Evolutionary conservation across 352 stramenopile genomes (phyloP).

Genomic region (Globisporangium camurandrum): DNA sequence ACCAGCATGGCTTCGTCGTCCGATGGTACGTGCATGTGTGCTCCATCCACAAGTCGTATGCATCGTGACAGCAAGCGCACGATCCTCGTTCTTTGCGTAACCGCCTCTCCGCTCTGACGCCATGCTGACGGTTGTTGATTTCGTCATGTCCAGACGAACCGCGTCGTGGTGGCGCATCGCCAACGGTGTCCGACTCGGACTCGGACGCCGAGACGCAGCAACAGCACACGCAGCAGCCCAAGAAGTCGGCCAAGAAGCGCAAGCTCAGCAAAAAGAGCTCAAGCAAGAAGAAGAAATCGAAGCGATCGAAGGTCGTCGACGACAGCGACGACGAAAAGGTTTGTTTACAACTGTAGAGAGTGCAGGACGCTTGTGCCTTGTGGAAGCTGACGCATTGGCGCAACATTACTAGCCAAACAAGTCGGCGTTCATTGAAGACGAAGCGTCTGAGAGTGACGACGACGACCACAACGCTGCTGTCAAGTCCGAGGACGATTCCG

Average conservation of each 20-base stretch:
- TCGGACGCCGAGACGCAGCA: slow-evolving; percentile 48
- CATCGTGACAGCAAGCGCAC: slow-evolving; percentile 1
- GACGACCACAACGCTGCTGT: slow-evolving; percentile 28
- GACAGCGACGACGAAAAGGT: slow-evolving; percentile 66
- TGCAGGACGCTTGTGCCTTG: slow-evolving; percentile 2
- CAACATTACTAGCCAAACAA: slow-evolving; percentile 81
- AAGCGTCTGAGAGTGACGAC: slow-evolving; percentile 84
- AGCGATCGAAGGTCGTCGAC: slow-evolving; percentile 45
- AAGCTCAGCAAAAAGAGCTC: slow-evolving; percentile 28
- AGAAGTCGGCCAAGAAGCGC: slow-evolving; percentile 56
- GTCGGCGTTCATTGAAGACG: slow-evolving; percentile 84
- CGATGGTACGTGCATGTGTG: slow-evolving; percentile 8
- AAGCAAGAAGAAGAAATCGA: slow-evolving; percentile 59
- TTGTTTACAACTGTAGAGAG: too few relatives aligned
- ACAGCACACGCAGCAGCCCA: slow-evolving; percentile 32
- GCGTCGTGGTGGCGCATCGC: slow-evolving; percentile 61
- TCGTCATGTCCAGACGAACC: slow-evolving; percentile 39
- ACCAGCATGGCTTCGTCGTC: slow-evolving; percentile 12
- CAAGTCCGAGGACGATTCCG: slow-evolving; percentile 60
- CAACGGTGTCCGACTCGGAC: slow-evolving; percentile 81
- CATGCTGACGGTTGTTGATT: not conserved
- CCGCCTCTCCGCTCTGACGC: not conserved
- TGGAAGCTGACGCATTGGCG: too few relatives aligned
- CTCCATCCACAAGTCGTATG: not conserved
- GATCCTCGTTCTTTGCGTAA: too few relatives aligned